Evolutionary conservation across 331 rosid genomes (phyloP).

Genomic region (Erythrophleum ivorense): DNA sequence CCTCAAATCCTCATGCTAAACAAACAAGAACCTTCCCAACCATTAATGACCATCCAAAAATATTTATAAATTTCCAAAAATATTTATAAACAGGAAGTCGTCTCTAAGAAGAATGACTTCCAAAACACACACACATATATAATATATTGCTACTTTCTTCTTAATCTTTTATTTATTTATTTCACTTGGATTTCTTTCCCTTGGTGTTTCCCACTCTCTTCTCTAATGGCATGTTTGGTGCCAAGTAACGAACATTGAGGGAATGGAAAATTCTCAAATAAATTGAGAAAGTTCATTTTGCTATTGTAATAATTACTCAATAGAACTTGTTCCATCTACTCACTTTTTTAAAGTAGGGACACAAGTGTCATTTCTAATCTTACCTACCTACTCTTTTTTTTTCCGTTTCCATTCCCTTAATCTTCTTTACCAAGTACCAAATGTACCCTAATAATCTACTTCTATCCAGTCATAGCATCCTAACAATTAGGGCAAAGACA

Average conservation of each 20-base stretch:
- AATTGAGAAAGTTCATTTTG: too few species aligned
- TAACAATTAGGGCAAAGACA: background rate
- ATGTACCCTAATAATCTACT: background rate
- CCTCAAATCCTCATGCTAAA: too few species aligned
- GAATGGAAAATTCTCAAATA: too few species aligned
- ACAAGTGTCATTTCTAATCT: too few species aligned
- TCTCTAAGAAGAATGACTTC: background rate
- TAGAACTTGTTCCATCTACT: too few species aligned
- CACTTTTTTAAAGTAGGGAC: too few species aligned
- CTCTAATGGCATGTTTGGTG: background rate
- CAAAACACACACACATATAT: background rate
- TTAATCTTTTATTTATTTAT: background rate
- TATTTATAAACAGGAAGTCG: background rate
- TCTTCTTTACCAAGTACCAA: too few species aligned
- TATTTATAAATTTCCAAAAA: background rate
- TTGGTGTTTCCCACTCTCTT: background rate
- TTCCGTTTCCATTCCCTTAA: too few species aligned
- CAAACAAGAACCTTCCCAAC: background rate
- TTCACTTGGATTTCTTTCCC: background rate
- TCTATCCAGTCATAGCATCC: background rate
- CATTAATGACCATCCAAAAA: background rate
- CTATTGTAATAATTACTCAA: too few species aligned
- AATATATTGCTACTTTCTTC: background rate
- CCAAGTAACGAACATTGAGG: too few species aligned
- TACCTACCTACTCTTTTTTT: too few species aligned